Evolutionary conservation across 164 flowering plant genomes (phyloP), one percentile per base, ranked within the genome.

Genomic region (Pachysandra terminalis): DNA sequence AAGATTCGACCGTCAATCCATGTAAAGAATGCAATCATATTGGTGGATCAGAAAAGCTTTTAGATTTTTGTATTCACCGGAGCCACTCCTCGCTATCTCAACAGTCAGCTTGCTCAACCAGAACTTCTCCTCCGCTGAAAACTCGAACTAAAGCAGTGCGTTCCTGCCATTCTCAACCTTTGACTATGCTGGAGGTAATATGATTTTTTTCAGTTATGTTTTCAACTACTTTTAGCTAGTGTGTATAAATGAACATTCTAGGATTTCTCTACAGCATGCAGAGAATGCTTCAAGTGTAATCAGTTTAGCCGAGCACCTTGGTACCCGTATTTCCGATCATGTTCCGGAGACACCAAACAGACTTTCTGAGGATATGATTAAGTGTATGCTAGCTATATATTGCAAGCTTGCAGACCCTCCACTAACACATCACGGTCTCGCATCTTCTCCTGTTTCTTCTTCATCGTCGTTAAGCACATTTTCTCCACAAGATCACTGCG

Each of bases 101-200:
- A 26, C 86, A 71, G 28, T 78, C 96, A 23, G 72, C 78, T 53
- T 75, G 80, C 74, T 40, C 79, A 48, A 64, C 73, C 24, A 83
- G 79, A 80, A 63, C 75, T 64, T 83, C 91, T 69, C 85, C 85
- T 64, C 83, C 84, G 12, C 78, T 56, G 65, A 93, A 90, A 19
- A 67, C 74, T 53, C 62, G 83, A 51, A 81, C 58, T 23, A 84
- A 76, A 75, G 75, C 88, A 54, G 40, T 89, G 21, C 85, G 87
- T 45, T 77, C 87, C 25, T 90, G 94, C 71, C 93, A 92, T 74
- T 95, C 99, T 26, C 97, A 95, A 75, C 97, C 97, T 15, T 79
- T 87, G 75, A 88, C 94, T 71, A 80, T 83, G 82, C 71, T 77
- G 73, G 91, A 88, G 97, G 97, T 90, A 84, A 68, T 12, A 59